These are phyloP conservation scores for Scolecobasidium constrictum DNA, from an alignment of 2,329 filamentous ascomycete species.

Conservation along the genomic window DNA sequence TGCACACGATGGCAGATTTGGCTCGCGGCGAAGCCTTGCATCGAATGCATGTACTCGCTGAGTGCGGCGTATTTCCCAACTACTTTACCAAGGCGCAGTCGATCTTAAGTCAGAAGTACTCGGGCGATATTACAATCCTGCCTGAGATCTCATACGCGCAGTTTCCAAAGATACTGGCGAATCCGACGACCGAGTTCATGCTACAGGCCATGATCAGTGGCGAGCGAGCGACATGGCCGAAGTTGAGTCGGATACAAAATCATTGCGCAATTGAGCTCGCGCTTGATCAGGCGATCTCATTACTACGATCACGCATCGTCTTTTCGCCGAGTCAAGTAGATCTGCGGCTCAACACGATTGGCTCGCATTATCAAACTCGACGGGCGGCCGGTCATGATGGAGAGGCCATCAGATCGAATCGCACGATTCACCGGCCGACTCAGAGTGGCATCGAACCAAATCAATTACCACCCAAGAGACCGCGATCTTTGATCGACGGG, in stretches of 20 bases:
- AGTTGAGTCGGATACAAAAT: slow-evolving; percentile 73
- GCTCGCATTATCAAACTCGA: neutral
- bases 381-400: neutral
- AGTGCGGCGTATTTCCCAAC: slow-evolving; percentile 71
- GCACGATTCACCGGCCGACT: neutral
- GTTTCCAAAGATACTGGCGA: slow-evolving; percentile 66
- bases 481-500: slow-evolving; percentile 1
- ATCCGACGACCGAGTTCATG: slow-evolving; percentile 84
- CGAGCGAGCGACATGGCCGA: slow-evolving; percentile 85
- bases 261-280: slow-evolving; percentile 83
- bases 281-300: slow-evolving; percentile 63
- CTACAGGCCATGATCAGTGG: slow-evolving; percentile 63
- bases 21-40: slow-evolving; percentile 73
- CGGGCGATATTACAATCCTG: slow-evolving; percentile 88
- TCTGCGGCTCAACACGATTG: slow-evolving; percentile 14
- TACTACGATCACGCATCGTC: slow-evolving; percentile 54
- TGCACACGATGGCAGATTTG: slow-evolving; percentile 57
- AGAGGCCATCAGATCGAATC: neutral
- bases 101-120: slow-evolving; percentile 82
- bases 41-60: slow-evolving; percentile 67
- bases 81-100: slow-evolving; percentile 67
- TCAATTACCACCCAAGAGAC: slow-evolving; percentile 1
- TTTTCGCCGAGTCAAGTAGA: slow-evolving; percentile 54
- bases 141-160: slow-evolving; percentile 67
- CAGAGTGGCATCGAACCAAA: neutral